Evolutionary conservation across 2,329 filamentous ascomycete species (phyloP), one percentile per base, ranked within the genome.

Genomic region (Scedosporium boydii): DNA sequence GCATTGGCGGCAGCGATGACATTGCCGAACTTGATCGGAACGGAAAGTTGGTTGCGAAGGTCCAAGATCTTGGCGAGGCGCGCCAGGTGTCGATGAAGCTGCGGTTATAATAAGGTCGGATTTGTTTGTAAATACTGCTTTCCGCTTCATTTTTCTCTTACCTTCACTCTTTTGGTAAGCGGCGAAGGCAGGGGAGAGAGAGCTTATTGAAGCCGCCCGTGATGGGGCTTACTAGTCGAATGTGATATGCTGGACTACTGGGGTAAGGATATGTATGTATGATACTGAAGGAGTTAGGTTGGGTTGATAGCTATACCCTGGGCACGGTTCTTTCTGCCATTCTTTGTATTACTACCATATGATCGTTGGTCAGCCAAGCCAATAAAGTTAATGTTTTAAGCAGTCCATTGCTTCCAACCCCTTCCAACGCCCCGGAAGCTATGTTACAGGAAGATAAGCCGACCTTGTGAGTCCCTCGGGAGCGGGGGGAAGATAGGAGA

Each of bases 1-100:
- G 89, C 74, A 91, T 98, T 65, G 95, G 95, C 57, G 95, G 95
- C 23, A 87, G 91, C 59, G 93, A 98, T 71, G 91, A 97, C 64
- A 83, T 99, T 63, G 82, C 85, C 58, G 86, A 83, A 27, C 78
- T 98, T 64, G 86, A 93, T 71, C 74, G 78, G 29, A 80, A 82
- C 38, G 86, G 87, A 66, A 83, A 84, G 63, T 78, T 98, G 65
- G 82, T 86, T 6, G 82, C 83, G 62, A 95, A 87, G 73, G 82
- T 98, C 65, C 85, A 84, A 72, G 81, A 82, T 27, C 80, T 96
- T 72, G 92, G 87, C 29, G 89, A 88, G 63, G 61, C 65, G 10
- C 57, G 65, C n/a, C 59, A 63, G 46, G 53, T 66, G 14, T 63
- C 46, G 21, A 65, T 65, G 61, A 55, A 38, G 27, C 48, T 62